phyloP scores from a whole-genome alignment of 768 basidiomycete genomes.

The Ramaria sp. region DNA sequence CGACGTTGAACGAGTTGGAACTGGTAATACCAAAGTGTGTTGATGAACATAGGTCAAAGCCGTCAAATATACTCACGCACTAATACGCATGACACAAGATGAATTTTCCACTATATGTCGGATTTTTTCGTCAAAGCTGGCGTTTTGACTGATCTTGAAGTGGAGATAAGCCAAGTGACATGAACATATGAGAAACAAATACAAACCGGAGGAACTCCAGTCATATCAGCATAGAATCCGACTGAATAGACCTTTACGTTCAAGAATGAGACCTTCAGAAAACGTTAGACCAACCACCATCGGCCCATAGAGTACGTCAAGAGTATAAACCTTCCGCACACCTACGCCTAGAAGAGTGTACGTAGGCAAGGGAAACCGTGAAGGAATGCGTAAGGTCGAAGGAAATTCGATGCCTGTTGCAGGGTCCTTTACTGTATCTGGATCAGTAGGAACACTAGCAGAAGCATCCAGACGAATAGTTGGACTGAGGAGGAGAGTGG shows the following conservation, averaged over 20 bases:
- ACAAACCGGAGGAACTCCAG: slow-evolving; percentile 29
- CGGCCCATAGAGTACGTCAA: not conserved
- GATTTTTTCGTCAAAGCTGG: slow-evolving; percentile 62
- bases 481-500: slow-evolving; percentile 22
- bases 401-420: slow-evolving; percentile 71
- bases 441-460: not conserved
- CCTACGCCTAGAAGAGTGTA: slow-evolving; percentile 75
- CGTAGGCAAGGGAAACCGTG: slow-evolving; percentile 48
- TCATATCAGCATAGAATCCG: slow-evolving; percentile 80
- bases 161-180: not conserved
- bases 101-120: slow-evolving; percentile 54
- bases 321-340: slow-evolving; percentile 33
- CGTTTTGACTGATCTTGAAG: slow-evolving; percentile 39
- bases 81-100: slow-evolving; percentile 64
- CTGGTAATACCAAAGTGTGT: slow-evolving; percentile 24
- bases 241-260: slow-evolving; percentile 83
- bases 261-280: slow-evolving; percentile 69
- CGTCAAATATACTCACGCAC: slow-evolving; percentile 27
- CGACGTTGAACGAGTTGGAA: slow-evolving; percentile 71
- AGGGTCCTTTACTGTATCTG: slow-evolving; percentile 41
- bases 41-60: not conserved
- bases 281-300: not conserved
- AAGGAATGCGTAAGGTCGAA: slow-evolving; percentile 48
- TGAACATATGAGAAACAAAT: not conserved
- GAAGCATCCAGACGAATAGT: slow-evolving; percentile 39